Evolutionary conservation across 2,329 filamentous ascomycete genomes (phyloP).

Genomic region (Paraconiothyrium sp.): DNA sequence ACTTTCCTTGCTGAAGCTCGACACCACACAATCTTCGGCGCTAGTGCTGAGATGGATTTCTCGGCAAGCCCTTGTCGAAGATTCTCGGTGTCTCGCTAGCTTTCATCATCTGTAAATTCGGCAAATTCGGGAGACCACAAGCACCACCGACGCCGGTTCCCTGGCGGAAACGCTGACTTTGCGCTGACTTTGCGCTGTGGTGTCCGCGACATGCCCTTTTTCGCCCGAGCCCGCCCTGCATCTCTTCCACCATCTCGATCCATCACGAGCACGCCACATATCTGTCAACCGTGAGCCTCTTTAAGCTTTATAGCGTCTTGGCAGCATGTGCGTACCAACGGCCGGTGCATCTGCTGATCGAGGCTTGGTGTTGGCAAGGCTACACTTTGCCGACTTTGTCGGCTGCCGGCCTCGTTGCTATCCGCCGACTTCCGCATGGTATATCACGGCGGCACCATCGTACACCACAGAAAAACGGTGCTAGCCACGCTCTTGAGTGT

Average conservation of each 20-base stretch:
- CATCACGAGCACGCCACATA: conserved; percentile 25
- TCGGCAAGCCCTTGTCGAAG: background rate
- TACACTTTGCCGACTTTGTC: conserved; percentile 3
- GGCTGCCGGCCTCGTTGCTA: conserved; percentile 10
- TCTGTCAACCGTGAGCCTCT: conserved; percentile 1
- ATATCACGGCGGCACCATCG: background rate
- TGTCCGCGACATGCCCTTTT: conserved; percentile 2
- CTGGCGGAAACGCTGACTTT: background rate
- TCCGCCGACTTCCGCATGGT: conserved; percentile 14
- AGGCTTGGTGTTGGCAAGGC: conserved; percentile 7
- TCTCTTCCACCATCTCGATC: conserved; percentile 6
- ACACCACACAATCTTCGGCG: background rate
- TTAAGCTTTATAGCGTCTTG: conserved; percentile 26
- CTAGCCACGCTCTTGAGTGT: background rate
- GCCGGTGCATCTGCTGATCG: conserved; percentile 19
- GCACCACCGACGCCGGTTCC: background rate
- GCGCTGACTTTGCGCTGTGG: background rate
- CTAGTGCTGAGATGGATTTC: background rate
- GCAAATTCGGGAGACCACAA: background rate
- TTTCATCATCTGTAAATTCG: background rate
- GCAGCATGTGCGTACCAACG: conserved; percentile 14
- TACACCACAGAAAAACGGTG: background rate
- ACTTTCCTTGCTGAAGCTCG: background rate
- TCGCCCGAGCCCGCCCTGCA: conserved; percentile 10
- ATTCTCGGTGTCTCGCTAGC: background rate